These are phyloP conservation scores for Croton laevigatus DNA, from an alignment of 441 rosid genomes.

Conservation along the genomic window DNA sequence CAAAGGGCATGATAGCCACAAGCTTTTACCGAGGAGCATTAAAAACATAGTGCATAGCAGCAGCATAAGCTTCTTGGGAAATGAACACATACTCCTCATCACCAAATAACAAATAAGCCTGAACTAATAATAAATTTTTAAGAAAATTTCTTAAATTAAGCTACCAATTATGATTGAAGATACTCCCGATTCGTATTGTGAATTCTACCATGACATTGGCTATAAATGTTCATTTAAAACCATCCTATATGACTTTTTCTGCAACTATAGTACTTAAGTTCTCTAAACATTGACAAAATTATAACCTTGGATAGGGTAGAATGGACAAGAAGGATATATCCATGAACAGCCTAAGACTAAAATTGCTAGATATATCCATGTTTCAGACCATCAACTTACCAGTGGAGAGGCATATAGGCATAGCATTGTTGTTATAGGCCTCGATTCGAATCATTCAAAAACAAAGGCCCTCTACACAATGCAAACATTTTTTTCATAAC, in stretches of 20 bases:
- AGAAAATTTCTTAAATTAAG: neutral
- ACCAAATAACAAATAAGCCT: conserved; percentile 95
- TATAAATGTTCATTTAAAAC: neutral
- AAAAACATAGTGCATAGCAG: conserved; percentile 87
- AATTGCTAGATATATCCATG: conserved; percentile 10
- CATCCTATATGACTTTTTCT: neutral
- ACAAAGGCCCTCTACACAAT: conserved; percentile 9
- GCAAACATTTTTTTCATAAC: conserved; percentile 8
- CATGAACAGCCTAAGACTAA: neutral
- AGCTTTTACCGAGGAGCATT: conserved; percentile 93
- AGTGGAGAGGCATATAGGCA: conserved; percentile 10
- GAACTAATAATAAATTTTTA: conserved; percentile 25
- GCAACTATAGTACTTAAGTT: neutral
- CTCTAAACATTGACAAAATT: neutral
- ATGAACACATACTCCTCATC: conserved; percentile 92
- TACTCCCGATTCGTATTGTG: neutral
- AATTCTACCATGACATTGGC: neutral
- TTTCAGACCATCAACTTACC: conserved; percentile 16
- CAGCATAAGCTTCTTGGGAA: conserved; percentile 91
- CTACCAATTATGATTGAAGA: neutral
- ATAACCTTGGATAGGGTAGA: neutral
- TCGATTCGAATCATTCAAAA: conserved; percentile 20
- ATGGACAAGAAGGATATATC: neutral
- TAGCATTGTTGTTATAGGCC: neutral
- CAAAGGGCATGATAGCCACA: conserved; percentile 25